Percentiles rank a stretch among this genome's conserved stretches.
These are phyloP conservation scores for Sporothrix brasiliensis DNA, from an alignment of 2,329 filamentous ascomycete species.

Conservation along the genomic window DNA sequence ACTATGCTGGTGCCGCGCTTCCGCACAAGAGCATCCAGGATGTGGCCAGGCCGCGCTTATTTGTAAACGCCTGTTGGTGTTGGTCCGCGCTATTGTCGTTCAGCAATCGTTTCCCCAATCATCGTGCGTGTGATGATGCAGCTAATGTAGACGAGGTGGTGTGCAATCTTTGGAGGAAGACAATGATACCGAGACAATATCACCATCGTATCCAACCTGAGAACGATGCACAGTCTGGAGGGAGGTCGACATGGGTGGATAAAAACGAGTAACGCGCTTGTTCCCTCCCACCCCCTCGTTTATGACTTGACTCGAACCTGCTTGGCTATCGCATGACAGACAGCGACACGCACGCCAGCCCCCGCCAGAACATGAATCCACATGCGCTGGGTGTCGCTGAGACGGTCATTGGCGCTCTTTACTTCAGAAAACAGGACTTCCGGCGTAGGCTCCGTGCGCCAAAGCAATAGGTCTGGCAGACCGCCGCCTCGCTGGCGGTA, in stretches of 20 bases:
- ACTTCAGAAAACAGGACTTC: conserved; percentile 71
- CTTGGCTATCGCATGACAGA: conserved; percentile 67
- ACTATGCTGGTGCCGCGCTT: conserved; percentile 5
- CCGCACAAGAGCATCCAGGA: neutral
- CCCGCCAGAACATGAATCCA: conserved; percentile 94
- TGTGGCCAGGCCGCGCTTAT: conserved; percentile 1
- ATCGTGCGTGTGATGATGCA: conserved; percentile 1
- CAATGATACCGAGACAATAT: conserved; percentile 10
- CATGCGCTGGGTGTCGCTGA: conserved; percentile 93
- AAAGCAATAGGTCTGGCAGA: conserved; percentile 90
- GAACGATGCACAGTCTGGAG: neutral
- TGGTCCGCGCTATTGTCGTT: neutral
- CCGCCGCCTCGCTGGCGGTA: conserved; percentile 85
- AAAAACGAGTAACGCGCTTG: conserved; percentile 10
- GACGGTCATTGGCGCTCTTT: conserved; percentile 83
- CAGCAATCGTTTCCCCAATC: conserved; percentile 12
- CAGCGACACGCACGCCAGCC: conserved; percentile 81
- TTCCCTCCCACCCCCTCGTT: neutral
- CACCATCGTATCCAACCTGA: conserved; percentile 9
- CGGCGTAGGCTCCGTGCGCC: conserved; percentile 56
- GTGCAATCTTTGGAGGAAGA: neutral
- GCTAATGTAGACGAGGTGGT: neutral
- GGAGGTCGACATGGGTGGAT: neutral
- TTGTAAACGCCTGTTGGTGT: conserved; percentile 5
- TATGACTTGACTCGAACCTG: conserved; percentile 46